phyloP scores from a whole-genome alignment of 2,329 filamentous ascomycete species.

The Westerdykella aurantiaca region DNA sequence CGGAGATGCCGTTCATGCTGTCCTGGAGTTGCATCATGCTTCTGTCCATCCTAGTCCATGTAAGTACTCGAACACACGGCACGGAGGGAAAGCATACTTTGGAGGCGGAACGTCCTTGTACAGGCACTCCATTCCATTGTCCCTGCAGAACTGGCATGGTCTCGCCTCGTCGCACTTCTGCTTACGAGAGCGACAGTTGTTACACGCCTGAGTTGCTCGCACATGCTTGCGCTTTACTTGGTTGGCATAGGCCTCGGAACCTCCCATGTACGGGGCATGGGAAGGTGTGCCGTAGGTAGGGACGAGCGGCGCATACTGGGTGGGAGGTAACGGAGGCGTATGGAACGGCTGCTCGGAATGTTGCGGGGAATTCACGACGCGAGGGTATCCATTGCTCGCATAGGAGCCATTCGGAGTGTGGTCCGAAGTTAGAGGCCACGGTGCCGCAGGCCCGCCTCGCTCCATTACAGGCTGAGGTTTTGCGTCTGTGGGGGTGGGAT shows the following conservation, averaged over 20 bases:
- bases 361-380: constrained; percentile 26
- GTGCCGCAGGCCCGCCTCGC: constrained; percentile 28
- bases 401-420: constrained; percentile 27
- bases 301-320: constrained; percentile 10
- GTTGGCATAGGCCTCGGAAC: constrained; percentile 15
- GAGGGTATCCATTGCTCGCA: constrained; percentile 28
- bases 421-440: constrained; percentile 30
- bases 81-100: constrained; percentile 56
- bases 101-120: constrained; percentile 89
- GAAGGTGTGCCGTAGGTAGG: constrained; percentile 23
- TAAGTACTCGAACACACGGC: constrained; percentile 11
- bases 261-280: constrained; percentile 23
- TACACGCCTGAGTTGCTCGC: constrained; percentile 60
- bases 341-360: constrained; percentile 29
- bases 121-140: constrained; percentile 77
- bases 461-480: constrained; percentile 31
- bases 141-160: constrained; percentile 61
- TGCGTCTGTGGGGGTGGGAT: constrained; percentile 20
- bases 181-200: constrained; percentile 38
- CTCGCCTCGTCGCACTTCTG: constrained; percentile 40
- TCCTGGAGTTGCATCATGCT: constrained; percentile 47
- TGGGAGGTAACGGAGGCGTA: constrained; percentile 21
- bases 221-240: constrained; percentile 32
- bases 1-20: constrained; percentile 37
- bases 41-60: constrained; percentile 39